Evolutionary conservation across 805 yeast genomes (phyloP), one percentile per base, ranked within the genome.

Genomic region (Wickerhamiella azymoides): DNA sequence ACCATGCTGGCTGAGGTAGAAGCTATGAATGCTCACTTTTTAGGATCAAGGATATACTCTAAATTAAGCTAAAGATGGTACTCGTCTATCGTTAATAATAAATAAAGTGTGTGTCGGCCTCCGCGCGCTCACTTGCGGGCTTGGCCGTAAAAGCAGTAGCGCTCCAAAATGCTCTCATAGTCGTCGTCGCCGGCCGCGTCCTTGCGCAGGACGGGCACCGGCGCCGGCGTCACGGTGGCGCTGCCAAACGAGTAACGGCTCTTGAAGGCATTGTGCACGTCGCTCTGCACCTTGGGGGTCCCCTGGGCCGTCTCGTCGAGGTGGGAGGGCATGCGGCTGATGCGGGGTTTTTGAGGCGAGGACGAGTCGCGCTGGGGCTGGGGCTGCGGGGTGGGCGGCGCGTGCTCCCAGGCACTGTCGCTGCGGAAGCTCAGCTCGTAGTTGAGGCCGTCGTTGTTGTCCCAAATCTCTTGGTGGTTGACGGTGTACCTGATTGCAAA

Each of bases 391-490:
- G 10, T 13, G 19, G 32, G 24, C 42, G 16, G 21, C n/a, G 28
- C 25, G 26, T 28, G 30, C 26, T 18, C 27, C 26, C 21, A 21
- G 10, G 40, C 42, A 32, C 25, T 30, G 25, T 52, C 58, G 13
- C 57, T 50, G 30, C 60, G 63, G 49, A 75, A 69, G 33, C 60
- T 60, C 14, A 84, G 62, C 37, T 65, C 69, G 61, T 80, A 84
- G 62, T 84, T 84, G 39, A 62, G 59, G 43, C 58, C 57, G 33
- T 62, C 50, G 62, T 84, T 85, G 64, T 82, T 84, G 60, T 84
- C 95, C 94, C 94, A 84, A 56, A 59, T 72, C 52, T 78, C 86
- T 39, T 57, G 54, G 13, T 70, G 70, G 37, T 63, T 60, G 16
- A 75, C 62, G 40, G 58, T 55, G 58, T 74, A 83, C 45, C 72